Percentiles rank a stretch among this genome's conserved stretches.
Conservation (phyloP, 352 stramenopile species). For the Lagenidium sp. region DNA sequence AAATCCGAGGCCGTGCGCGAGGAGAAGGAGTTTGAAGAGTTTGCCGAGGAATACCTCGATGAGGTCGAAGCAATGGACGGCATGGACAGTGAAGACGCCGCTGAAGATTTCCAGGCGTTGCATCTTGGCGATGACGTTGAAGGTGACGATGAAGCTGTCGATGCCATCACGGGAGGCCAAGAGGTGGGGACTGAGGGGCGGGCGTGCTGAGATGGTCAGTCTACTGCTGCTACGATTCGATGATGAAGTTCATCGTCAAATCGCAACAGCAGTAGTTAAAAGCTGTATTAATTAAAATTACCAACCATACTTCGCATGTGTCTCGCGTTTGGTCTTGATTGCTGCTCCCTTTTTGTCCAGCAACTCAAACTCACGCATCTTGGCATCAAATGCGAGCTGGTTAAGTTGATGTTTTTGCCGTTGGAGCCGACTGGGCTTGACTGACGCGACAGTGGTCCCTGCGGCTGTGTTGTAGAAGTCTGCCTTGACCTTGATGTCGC, state of each 20-base stretch:
- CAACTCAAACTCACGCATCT: slow-evolving; percentile 60
- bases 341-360: slow-evolving; percentile 48
- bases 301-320: slow-evolving; percentile 78
- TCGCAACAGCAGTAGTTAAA: no score
- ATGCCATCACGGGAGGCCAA: no score
- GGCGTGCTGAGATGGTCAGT: no score
- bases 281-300: no score
- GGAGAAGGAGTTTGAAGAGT: slow-evolving; percentile 49
- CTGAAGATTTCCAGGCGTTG: no score
- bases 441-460: slow-evolving; percentile 34
- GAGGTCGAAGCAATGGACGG: slow-evolving; percentile 34
- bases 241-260: no score
- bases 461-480: slow-evolving; percentile 64
- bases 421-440: slow-evolving; percentile 65
- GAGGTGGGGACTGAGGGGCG: no score
- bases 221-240: neutral
- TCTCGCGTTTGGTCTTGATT: slow-evolving; percentile 71
- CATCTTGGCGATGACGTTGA: slow-evolving; percentile 10
- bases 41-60: slow-evolving; percentile 52
- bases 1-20: slow-evolving; percentile 36
- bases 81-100: slow-evolving; percentile 11
- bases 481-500: slow-evolving; percentile 48
- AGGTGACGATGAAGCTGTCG: slow-evolving; percentile 11
- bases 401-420: slow-evolving; percentile 78
- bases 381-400: slow-evolving; percentile 74